Evolutionary conservation across 306 rosid genomes (phyloP), one percentile per base, ranked within the genome.

Genomic region (Vigna unguiculata): DNA sequence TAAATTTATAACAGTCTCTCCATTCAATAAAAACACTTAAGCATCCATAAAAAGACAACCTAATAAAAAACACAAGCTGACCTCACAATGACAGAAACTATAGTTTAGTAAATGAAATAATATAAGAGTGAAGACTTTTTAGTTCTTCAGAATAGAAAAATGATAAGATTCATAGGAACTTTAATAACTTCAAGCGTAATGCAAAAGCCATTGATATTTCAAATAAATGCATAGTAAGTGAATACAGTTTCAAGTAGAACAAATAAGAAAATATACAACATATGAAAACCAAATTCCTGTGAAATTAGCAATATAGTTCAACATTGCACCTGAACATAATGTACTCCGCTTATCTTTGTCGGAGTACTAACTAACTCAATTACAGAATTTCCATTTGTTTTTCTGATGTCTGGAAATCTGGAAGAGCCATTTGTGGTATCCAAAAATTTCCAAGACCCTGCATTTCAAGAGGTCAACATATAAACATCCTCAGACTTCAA

Each of bases 341-440:
- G 97, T 80, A 94, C 97, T 6, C 97, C 97, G n/a, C 82, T 89
- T 85, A 94, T 92, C 92, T 92, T 94, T 74, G 97, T 92, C 15
- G 88, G 97, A 0, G 91, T 87, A 78, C 90, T 94, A 79, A 90
- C 85, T 80, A 94, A 86, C 84, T 92, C 97, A 38, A 94, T 90
- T 61, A 94, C 46, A 70, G 97, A 87, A 82, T 87, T 86, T 21
- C 98, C 98, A 46, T 81, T 72, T 66, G 93, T 85, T 83, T 87
- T 92, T 80, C 90, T 89, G 72, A 90, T 84, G 74, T 89, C 93
- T 65, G 86, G 90, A 88, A 92, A 90, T 81, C 88, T 94, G 74
- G 95, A 90, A 80, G 97, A 85, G 83, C 86, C 84, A 78, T 94
- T 91, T 81, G 87, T 32, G 72, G 88, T 80, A 72, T 90, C 91